Base-by-base conservation (phyloP, 2,329 filamentous ascomycete genomes). In the Calonectria hongkongensis region DNA sequence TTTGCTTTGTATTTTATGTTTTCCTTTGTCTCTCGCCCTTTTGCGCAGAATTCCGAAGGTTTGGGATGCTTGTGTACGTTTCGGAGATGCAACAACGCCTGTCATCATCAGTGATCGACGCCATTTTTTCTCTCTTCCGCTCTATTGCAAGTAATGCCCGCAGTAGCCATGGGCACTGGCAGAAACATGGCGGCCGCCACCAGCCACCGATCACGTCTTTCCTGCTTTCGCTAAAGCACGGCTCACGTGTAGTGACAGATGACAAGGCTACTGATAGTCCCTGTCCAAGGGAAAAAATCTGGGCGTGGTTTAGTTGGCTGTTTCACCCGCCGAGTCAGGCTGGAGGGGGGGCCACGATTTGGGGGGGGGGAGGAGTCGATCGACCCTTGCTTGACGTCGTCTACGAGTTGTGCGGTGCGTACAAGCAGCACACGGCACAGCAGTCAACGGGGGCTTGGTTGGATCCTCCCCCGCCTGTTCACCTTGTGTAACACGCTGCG, bases 111-210 rank as follows among this genome's bases (percentile, higher is more conserved):
- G 12, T 36, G 33, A 60, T 60, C 54, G 33, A 39, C 54, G 30
- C 33, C 13, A 39, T 18, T 28, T 30, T 51, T 28, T 36, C 28
- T 33, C 30, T 51, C 12, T 36, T 7, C 27, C 30, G 25, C 8
- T 30, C 27, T 18, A 27, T 27, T 39, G 33, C 54, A 51, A 27
- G 39, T 60, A 39, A 60, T 60, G 39, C 25, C 33, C 51, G 51
- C 51, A 25, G 54, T 21, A 51, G 21, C 54, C 45, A 48, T 25
- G 25, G 30, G 13, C 36, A 18, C 30, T 27, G 54, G 41, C 33
- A 60, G 54, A 33, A 60, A 60, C 54, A 41, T 60, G 54, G 54
- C 54, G 54, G 54, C 54, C 54, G 54, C 54, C 54, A 60, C 54
- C 54, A 60, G 30, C 54, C 54, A 60, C 54, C 33, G 54, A 60